phyloP scores from a whole-genome alignment of 2,329 filamentous ascomycete genomes.

The Chaetothyriales sp. region DNA sequence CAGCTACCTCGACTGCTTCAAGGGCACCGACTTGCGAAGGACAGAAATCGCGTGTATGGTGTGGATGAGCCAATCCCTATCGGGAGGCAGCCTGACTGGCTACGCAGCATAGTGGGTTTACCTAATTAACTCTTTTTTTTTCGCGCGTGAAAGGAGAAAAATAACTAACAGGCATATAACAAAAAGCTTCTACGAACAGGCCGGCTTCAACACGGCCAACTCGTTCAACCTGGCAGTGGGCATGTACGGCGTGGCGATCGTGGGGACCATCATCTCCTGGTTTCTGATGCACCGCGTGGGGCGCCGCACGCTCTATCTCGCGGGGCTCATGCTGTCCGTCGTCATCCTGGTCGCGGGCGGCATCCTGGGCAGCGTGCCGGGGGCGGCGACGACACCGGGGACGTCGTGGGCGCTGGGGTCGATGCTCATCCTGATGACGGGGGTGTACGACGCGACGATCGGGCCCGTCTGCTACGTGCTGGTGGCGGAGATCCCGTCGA shows the following conservation, averaged over 20 bases:
- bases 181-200: conserved; percentile 20
- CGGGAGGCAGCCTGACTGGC: conserved; percentile 21
- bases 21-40: conserved; percentile 22
- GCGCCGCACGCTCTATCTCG: conserved; percentile 24
- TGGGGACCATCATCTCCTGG: conserved; percentile 23
- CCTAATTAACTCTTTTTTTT: conserved; percentile 11
- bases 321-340: conserved; percentile 22
- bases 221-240: conserved; percentile 23
- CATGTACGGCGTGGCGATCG: conserved; percentile 25
- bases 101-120: conserved; percentile 20
- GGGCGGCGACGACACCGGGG: conserved; percentile 22
- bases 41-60: conserved; percentile 24
- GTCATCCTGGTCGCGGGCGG: conserved; percentile 23
- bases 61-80: conserved; percentile 22
- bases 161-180: too few relatives aligned
- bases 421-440: conserved; percentile 38
- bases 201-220: conserved; percentile 28
- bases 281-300: conserved; percentile 23
- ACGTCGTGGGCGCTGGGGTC: conserved; percentile 26
- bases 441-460: conserved; percentile 41
- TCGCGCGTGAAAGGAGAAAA: too few relatives aligned
- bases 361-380: conserved; percentile 22
- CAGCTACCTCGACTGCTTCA: conserved; percentile 27
- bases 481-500: conserved; percentile 41
- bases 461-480: conserved; percentile 42